Conservation (phyloP, 495 filamentous ascomycete genomes). For the Tuber melanosporum region DNA sequence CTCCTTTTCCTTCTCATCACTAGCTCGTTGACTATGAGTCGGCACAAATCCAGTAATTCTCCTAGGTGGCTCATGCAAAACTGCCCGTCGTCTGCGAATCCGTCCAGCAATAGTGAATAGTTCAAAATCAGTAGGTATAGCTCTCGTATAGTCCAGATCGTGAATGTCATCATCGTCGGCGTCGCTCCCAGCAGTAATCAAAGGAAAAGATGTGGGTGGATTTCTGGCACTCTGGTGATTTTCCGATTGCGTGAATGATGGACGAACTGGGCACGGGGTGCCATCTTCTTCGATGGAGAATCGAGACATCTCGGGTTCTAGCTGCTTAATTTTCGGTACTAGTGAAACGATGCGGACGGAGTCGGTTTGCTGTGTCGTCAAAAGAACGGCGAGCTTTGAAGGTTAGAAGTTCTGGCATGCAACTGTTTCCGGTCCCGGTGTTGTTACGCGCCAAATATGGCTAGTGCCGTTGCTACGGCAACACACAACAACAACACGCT, state of each 20-base stretch:
- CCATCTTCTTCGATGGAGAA: conserved; percentile 24
- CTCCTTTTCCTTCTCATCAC: conserved; percentile 3
- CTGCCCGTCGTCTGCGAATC: conserved; percentile 24
- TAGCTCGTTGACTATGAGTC: conserved; percentile 20
- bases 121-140: conserved; percentile 31
- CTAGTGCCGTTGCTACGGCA: not conserved
- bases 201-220: conserved; percentile 30
- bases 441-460: not conserved
- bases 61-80: conserved; percentile 35
- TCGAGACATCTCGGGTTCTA: conserved; percentile 18
- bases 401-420: not conserved
- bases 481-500: not conserved
- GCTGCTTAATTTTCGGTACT: not conserved
- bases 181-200: conserved; percentile 23
- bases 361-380: not conserved
- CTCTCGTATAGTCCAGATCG: conserved; percentile 36
- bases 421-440: not conserved
- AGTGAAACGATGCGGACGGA: not conserved
- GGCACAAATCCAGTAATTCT: conserved; percentile 35
- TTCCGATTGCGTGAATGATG: conserved; percentile 11
- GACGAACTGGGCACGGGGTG: conserved; percentile 32
- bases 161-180: conserved; percentile 31
- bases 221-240: conserved; percentile 14
- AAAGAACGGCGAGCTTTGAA: not conserved
- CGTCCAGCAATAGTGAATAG: conserved; percentile 21